Evolutionary conservation across 2,329 filamentous ascomycete genomes (phyloP), one percentile per base, ranked within the genome.

Genomic region (Monosporascus sp.): DNA sequence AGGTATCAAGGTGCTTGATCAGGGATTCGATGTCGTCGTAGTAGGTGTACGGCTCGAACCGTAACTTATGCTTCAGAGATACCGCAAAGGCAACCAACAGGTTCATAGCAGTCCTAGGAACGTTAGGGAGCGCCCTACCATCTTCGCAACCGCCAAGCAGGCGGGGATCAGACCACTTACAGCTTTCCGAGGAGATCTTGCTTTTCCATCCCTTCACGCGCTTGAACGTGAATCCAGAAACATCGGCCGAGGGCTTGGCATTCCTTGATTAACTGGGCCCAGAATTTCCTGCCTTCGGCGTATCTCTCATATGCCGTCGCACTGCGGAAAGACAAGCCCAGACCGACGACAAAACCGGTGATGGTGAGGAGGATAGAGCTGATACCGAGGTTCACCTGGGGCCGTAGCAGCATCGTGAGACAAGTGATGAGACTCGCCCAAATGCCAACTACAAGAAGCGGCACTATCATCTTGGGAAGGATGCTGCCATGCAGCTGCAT

Each of bases 311-410:
- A 93, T 8, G 88, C 88, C 3, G 88, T 90, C 1, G 86, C 86
- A 57, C 83, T 90, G 51, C 88, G 85, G 75, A 93, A 91, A 20
- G 86, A 90, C 57, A 93, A 76, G 14, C 87, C 82, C 65, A 92
- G 71, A 81, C 86, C 86, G 64, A 93, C 88, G 54, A 92, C 87
- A 72, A 93, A 92, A 85, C 89, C 89, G 27, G 89, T 83, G n/a
- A 93, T 84, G 0, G 88, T 92, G 45, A 93, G 78, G n/a, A 93
- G 77, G 44, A 90, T 78, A n/a, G 78, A 83, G 65, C 80, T 79
- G 58, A 91, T 83, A 46, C 78, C 79, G 19, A 86, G 55, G 20
- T 57, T 58, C 9, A 66, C 63, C 8, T 56, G 47, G 51, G 77
- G 69, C 19, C 22, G 5, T 11, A 81, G 71, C 37, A 73, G 73